These are phyloP conservation scores for Mortierella sp. DNA, from an alignment of 371 early-diverging fungal species.

Conservation along the genomic window DNA sequence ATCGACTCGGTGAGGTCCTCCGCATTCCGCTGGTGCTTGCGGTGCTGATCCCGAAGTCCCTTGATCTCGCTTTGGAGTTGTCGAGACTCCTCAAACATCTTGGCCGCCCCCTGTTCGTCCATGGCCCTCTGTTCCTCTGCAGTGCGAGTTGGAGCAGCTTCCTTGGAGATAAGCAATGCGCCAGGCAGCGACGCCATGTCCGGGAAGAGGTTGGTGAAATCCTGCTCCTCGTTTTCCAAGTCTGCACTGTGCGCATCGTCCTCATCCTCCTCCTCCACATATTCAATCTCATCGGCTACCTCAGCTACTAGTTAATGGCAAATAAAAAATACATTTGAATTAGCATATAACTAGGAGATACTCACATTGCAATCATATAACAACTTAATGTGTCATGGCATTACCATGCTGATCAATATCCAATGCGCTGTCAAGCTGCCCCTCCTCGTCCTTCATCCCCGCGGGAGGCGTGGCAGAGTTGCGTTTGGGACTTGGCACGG, in stretches of 20 bases:
- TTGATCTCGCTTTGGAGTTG: conserved; percentile 72
- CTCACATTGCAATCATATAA: not conserved
- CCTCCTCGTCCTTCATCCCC: not conserved
- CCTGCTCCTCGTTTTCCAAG: conserved; percentile 58
- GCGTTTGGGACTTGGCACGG: not conserved
- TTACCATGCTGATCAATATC: not conserved
- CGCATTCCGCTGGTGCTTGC: conserved; percentile 74
- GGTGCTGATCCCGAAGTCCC: conserved; percentile 65
- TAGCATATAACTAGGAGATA: not conserved
- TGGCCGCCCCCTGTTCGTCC: conserved; percentile 65
- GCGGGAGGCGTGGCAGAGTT: not conserved
- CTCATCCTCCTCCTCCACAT: conserved; percentile 33
- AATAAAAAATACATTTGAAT: not conserved
- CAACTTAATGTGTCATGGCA: not conserved
- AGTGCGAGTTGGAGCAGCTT: conserved; percentile 24
- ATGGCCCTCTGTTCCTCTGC: conserved; percentile 69
- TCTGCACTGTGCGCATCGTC: conserved; percentile 54
- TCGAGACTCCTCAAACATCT: conserved; percentile 61
- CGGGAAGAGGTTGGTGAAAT: conserved; percentile 51
- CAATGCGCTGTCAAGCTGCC: not conserved
- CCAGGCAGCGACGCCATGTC: conserved; percentile 54
- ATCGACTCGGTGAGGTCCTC: conserved; percentile 79
- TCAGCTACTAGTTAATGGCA: not conserved
- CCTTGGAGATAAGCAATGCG: conserved; percentile 33
- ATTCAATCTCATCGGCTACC: not conserved